Evolutionary conservation across 1,139 yeast species (phyloP), one percentile per base, ranked within the genome.

Genomic region (Candida dubliniensis): DNA sequence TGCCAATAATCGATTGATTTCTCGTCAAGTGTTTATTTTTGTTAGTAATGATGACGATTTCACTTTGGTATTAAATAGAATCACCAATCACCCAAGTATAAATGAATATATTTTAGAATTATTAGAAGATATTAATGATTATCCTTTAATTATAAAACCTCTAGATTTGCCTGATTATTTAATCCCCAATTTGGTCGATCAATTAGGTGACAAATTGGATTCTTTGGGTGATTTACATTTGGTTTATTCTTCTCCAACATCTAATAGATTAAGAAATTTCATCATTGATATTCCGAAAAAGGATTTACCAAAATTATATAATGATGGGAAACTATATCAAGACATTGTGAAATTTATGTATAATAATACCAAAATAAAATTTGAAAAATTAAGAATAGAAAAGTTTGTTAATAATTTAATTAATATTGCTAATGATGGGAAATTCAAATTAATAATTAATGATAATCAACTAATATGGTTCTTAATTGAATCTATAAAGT

Each of bases 251-350:
- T 32, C 43, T 6, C 34, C 39, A 14, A 38, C 23, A 38, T 41
- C 48, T 46, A 48, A 38, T 26, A 53, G 55, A 38, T 48, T 66
- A 25, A 50, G 54, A 26, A 57, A 58, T 44, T 58, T 66, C 5
- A 50, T 56, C 8, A 48, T 66, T 3, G 59, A 56, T n/a, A 51
- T 66, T 2, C 65, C 67, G 2, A 47, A 50, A 23, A 40, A 42
- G 7, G 70, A 66, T 40, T 36, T 61, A 7, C 8, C n/a, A 10
- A 24, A 29, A 8, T 38, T 47, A 8, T 41, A 60, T 4, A 43
- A 32, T 8, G 38, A 41, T 1, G 47, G 46, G 2, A 37, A 45
- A 2, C 47, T 54, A 25, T 41, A 42, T 29, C 23, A 31, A 4
- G 49, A 45, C 29, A 40, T 57, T 6, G 31, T 54, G 42, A 47